A percentile compares a stretch with the other conserved stretches of the same genome.
phyloP scores from a whole-genome alignment of 805 yeast genomes.

The Candida sonorensis region DNA sequence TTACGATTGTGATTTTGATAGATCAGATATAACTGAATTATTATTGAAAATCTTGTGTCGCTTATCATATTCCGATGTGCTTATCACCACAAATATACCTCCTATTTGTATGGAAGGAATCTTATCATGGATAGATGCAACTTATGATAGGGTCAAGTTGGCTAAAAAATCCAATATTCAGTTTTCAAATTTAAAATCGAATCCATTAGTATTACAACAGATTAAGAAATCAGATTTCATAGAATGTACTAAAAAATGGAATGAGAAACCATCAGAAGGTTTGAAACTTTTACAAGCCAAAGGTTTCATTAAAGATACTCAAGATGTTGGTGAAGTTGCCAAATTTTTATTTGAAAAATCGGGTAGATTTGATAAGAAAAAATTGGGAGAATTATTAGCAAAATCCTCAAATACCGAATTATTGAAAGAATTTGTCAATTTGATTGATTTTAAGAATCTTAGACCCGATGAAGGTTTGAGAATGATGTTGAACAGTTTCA shows the following conservation, averaged over 20 bases:
- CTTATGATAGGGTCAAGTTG: constrained; percentile 43
- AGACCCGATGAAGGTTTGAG: constrained; percentile 94
- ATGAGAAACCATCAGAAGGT: constrained; percentile 74
- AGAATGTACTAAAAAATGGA: constrained; percentile 66
- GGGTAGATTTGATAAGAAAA: constrained; percentile 78
- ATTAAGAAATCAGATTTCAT: constrained; percentile 68
- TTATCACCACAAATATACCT: constrained; percentile 82
- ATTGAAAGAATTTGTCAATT: constrained; percentile 54
- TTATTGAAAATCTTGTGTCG: constrained; percentile 67
- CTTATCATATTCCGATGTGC: constrained; percentile 76
- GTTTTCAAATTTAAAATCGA: constrained; percentile 12
- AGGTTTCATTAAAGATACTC: constrained; percentile 47
- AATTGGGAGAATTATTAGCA: constrained; percentile 79
- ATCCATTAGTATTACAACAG: constrained; percentile 35
- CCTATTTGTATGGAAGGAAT: constrained; percentile 90
- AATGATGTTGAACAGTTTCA: constrained; percentile 68
- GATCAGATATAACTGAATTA: constrained; percentile 66
- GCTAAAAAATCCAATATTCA: constrained; percentile 21
- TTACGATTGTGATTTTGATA: constrained; percentile 87
- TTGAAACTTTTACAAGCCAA: constrained; percentile 54
- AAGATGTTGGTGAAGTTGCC: constrained; percentile 61
- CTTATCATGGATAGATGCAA: constrained; percentile 58
- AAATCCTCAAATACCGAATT: constrained; percentile 61
- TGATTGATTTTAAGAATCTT: constrained; percentile 68
- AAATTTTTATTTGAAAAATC: constrained; percentile 71